phyloP scores from a whole-genome alignment of 2,329 filamentous ascomycete species.

The Colletotrichum spaethianum region DNA sequence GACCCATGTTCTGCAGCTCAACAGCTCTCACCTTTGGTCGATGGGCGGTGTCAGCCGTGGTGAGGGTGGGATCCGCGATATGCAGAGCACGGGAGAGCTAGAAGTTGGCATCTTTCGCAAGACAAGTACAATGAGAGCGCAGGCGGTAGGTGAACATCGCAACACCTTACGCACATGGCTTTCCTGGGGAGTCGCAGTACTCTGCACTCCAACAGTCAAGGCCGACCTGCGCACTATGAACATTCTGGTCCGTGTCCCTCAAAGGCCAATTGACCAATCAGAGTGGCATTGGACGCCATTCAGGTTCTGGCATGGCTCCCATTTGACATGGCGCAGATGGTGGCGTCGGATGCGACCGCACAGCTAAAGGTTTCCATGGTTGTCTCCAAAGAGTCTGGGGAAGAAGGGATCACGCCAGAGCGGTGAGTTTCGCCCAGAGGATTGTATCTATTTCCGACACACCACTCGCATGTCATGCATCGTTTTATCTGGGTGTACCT shows the following conservation, averaged over 20 bases:
- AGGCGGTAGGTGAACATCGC: neutral
- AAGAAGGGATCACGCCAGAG: neutral
- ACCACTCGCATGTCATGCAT: neutral
- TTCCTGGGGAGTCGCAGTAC: neutral
- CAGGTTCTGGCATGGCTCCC: constrained; percentile 4
- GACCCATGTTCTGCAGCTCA: constrained; percentile 13
- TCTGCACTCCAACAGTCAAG: neutral
- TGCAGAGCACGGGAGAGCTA: neutral
- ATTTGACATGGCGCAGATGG: constrained; percentile 25
- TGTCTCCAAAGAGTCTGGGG: neutral
- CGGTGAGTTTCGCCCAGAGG: neutral
- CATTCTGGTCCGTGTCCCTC: neutral
- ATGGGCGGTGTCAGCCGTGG: too few relatives aligned
- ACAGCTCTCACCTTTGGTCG: neutral
- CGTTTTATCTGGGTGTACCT: neutral
- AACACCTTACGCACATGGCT: neutral
- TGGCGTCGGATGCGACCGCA: constrained; percentile 24
- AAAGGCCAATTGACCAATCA: constrained; percentile 26
- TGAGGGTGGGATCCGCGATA: neutral
- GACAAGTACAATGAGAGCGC: neutral
- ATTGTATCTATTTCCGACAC: neutral
- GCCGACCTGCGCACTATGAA: too few relatives aligned
- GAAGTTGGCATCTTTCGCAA: too few relatives aligned
- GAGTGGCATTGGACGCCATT: neutral
- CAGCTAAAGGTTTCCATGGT: neutral